Base-by-base conservation (phyloP, 2,329 filamentous ascomycete species). In the Trichoderma sp. region DNA sequence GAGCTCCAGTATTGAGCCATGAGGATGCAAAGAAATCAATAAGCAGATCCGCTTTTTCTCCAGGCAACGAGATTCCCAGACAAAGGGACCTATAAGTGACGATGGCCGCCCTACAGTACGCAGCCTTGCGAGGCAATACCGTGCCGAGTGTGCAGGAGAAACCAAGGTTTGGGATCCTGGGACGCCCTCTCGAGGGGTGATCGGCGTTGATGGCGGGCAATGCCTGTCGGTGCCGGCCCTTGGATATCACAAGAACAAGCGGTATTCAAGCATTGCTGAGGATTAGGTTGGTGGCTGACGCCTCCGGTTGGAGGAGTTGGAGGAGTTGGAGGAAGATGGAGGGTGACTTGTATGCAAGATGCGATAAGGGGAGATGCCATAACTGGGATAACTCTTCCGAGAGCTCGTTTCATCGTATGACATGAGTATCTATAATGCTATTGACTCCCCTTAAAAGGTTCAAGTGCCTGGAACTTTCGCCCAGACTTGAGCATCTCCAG, bases 191-290 rank as follows among this genome's bases (percentile, higher is more conserved):
- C 28, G 18, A 39, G 54, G 46, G 54, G 54, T 49, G 63, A 66
- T 66, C 63, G 63, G 63, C 63, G 54, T 59, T 46, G 63, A 66
- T 59, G 54, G 37, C 52, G 63, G 63, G 24, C 13, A 59, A 66
- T 30, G 37, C 63, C 24, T 59, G 63, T 14, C 30, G 60, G 49
- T 55, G 24, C 49, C 60, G 60, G 49, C 60, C 60, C 28, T 64
- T 64, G 21, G 39, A 39, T 37, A 66, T 51, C 32, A 21, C 28
- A 59, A 21, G 28, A 66, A 37, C 30, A 24, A 10, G 21, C 28
- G 39, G 54, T 5, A 21, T 16, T 34, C 24, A 43, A 55, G 60
- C 60, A 64, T n/a, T 55, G 24, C 28, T 32, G 56, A 37, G 52
- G 43, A 46, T 6, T 61, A 55, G 49, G 51, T 54, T 30, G 59